These are phyloP conservation scores for Phytopythium chamaehyphon DNA, from an alignment of 352 stramenopile genomes.

Conservation along the genomic window DNA sequence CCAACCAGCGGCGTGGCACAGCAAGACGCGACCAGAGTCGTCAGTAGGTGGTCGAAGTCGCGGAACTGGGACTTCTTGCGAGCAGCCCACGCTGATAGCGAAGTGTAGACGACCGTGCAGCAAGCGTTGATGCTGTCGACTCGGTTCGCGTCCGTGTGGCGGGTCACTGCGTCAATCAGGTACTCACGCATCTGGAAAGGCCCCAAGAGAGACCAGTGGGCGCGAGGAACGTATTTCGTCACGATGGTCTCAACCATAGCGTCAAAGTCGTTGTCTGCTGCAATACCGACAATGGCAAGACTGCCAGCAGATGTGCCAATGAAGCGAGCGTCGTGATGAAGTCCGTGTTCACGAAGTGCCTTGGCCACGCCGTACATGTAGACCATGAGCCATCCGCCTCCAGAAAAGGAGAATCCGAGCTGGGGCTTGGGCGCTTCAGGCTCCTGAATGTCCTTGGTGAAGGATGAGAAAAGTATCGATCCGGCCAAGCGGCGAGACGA, in stretches of 20 bases:
- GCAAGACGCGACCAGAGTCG: constrained; percentile 52
- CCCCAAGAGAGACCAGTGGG: constrained; percentile 14
- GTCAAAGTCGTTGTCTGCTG: constrained; percentile 41
- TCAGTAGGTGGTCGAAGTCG: constrained; percentile 32
- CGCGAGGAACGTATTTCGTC: constrained; percentile 30
- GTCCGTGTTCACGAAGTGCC: constrained; percentile 35
- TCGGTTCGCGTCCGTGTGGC: constrained; percentile 17
- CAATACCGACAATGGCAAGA: constrained; percentile 32
- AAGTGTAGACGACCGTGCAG: constrained; percentile 48
- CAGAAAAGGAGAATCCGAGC: constrained; percentile 41
- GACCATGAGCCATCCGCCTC: constrained; percentile 55
- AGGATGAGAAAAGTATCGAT: too few species aligned
- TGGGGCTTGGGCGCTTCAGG: not conserved
- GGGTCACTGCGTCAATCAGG: constrained; percentile 32
- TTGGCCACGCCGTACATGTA: constrained; percentile 61
- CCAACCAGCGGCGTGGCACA: constrained; percentile 43
- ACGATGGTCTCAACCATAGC: constrained; percentile 36
- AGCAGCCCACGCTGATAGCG: constrained; percentile 33
- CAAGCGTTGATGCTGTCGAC: constrained; percentile 25
- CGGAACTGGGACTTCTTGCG: constrained; percentile 34
- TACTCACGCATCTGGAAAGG: constrained; percentile 53
- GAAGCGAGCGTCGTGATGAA: constrained; percentile 37
- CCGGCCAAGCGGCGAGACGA: too few species aligned
- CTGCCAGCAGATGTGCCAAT: constrained; percentile 41
- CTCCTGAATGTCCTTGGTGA: not conserved